A percentile compares a stretch with the other conserved stretches of the same genome.
phyloP scores from a whole-genome alignment of 805 yeast genomes.

The Ogataea glucozyma region DNA sequence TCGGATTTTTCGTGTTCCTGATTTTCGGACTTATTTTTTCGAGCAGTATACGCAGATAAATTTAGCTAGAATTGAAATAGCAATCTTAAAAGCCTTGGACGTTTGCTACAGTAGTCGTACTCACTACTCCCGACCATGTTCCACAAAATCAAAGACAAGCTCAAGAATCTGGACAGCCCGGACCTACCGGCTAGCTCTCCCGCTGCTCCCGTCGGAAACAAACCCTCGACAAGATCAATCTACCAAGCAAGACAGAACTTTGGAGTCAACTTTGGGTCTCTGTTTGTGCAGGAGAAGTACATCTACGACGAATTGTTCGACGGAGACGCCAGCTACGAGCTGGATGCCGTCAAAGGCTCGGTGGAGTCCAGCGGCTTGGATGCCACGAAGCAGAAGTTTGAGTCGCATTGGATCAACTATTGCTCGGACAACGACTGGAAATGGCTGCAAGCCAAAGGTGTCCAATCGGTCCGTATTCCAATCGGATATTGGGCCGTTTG shows the following conservation, averaged over 20 bases:
- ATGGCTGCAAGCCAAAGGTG: slow-evolving; percentile 65
- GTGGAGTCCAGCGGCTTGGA: slow-evolving; percentile 52
- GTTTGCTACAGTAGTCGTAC: background rate
- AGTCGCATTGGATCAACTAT: slow-evolving; percentile 66
- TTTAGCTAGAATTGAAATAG: no score
- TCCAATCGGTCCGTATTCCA: slow-evolving; percentile 84
- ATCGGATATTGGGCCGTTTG: slow-evolving; percentile 89
- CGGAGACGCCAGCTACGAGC: slow-evolving; percentile 63
- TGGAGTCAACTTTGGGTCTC: slow-evolving; percentile 85
- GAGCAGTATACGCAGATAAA: no score
- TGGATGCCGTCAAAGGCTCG: slow-evolving; percentile 62
- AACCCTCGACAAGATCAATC: slow-evolving; percentile 47
- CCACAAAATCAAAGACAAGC: slow-evolving; percentile 5
- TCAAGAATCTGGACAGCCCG: slow-evolving; percentile 3
- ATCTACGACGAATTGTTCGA: slow-evolving; percentile 64
- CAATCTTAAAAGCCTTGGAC: background rate
- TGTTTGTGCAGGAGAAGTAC: slow-evolving; percentile 81
- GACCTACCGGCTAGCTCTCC: slow-evolving; percentile 14
- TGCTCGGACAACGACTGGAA: slow-evolving; percentile 74
- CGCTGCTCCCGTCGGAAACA: slow-evolving; percentile 37
- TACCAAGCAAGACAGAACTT: slow-evolving; percentile 62
- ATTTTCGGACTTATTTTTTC: no score
- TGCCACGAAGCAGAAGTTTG: slow-evolving; percentile 53
- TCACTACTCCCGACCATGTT: background rate
- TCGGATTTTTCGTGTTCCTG: background rate